Percentiles rank a stretch among this genome's conserved stretches.
Evolutionary conservation across 2,329 filamentous ascomycete species (phyloP).

Genomic region (Trichophyton schoenleinii): DNA sequence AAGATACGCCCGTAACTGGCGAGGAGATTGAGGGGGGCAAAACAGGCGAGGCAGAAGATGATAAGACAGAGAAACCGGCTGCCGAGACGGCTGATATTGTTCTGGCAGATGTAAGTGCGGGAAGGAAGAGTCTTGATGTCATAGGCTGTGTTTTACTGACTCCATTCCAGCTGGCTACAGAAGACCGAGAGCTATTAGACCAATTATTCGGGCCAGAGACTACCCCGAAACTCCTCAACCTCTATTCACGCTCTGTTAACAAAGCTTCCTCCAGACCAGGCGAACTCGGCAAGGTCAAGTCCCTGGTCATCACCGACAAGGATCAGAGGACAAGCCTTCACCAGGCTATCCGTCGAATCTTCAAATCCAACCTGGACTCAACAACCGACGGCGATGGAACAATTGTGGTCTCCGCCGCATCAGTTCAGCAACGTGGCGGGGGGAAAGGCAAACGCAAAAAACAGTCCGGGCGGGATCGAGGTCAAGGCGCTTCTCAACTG

Average conservation of each 20-base stretch:
- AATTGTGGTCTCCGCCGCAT: conserved; percentile 41
- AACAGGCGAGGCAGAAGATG: not conserved
- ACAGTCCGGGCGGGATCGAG: conserved; percentile 18
- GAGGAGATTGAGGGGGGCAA: not conserved
- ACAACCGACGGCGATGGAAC: conserved; percentile 58
- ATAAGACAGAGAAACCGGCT: not conserved
- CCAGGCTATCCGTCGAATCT: conserved; percentile 60
- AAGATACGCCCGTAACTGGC: not conserved
- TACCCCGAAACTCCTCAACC: conserved; percentile 39
- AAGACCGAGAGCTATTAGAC: conserved; percentile 34
- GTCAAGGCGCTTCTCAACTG: conserved; percentile 15
- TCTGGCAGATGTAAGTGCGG: not conserved
- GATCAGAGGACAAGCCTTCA: conserved; percentile 52
- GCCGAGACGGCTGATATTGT: not conserved
- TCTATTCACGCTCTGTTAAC: conserved; percentile 43
- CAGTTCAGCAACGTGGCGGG: conserved; percentile 21
- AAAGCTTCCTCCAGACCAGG: conserved; percentile 44
- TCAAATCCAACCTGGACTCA: conserved; percentile 65
- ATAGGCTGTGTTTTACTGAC: not conserved
- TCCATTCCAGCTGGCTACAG: conserved; percentile 19
- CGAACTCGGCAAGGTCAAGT: conserved; percentile 43
- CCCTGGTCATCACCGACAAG: conserved; percentile 47
- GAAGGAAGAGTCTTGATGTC: not conserved
- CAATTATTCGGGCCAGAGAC: conserved; percentile 41
- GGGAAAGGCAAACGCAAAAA: conserved; percentile 12